These are phyloP conservation scores for Arthroderma sp. DNA, from an alignment of 2,329 filamentous ascomycete genomes.

Conservation along the genomic window DNA sequence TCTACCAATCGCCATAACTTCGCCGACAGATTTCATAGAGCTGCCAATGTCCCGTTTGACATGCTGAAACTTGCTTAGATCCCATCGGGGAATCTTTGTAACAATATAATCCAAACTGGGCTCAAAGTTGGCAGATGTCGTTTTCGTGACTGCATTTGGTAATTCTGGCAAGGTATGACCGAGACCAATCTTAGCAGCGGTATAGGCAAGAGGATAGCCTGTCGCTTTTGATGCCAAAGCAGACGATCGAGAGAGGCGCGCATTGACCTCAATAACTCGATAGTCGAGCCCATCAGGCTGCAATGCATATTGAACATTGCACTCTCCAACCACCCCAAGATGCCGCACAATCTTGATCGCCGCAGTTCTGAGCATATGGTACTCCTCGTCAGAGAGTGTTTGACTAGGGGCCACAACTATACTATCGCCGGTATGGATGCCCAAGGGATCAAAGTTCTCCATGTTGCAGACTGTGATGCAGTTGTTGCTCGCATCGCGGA, in stretches of 20 bases:
- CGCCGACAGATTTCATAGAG: slow-evolving; percentile 97
- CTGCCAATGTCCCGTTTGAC: slow-evolving; percentile 95
- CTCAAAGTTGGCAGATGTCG: slow-evolving; percentile 97
- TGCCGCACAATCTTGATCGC: slow-evolving; percentile 98
- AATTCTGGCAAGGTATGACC: slow-evolving; percentile 91
- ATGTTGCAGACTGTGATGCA: slow-evolving; percentile 99
- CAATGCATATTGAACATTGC: slow-evolving; percentile 95
- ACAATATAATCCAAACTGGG: slow-evolving; percentile 95
- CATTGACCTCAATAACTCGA: slow-evolving; percentile 97
- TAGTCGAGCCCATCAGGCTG: slow-evolving; percentile 96
- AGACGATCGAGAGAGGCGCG: slow-evolving; percentile 92
- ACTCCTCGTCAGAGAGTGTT: slow-evolving; percentile 95
- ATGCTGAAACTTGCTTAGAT: slow-evolving; percentile 97
- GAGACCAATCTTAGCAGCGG: slow-evolving; percentile 93
- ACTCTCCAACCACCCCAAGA: slow-evolving; percentile 93
- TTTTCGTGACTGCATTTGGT: slow-evolving; percentile 96
- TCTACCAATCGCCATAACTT: slow-evolving; percentile 97
- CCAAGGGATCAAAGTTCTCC: slow-evolving; percentile 97
- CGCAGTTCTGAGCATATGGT: slow-evolving; percentile 96
- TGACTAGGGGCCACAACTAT: slow-evolving; percentile 96
- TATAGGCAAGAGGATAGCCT: slow-evolving; percentile 93
- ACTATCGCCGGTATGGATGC: slow-evolving; percentile 95
- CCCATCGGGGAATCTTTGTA: slow-evolving; percentile 97
- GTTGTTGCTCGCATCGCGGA: slow-evolving; percentile 94
- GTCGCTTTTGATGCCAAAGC: slow-evolving; percentile 96